phyloP scores from a whole-genome alignment of 257 asterid genomes.

The Verbena officinalis region DNA sequence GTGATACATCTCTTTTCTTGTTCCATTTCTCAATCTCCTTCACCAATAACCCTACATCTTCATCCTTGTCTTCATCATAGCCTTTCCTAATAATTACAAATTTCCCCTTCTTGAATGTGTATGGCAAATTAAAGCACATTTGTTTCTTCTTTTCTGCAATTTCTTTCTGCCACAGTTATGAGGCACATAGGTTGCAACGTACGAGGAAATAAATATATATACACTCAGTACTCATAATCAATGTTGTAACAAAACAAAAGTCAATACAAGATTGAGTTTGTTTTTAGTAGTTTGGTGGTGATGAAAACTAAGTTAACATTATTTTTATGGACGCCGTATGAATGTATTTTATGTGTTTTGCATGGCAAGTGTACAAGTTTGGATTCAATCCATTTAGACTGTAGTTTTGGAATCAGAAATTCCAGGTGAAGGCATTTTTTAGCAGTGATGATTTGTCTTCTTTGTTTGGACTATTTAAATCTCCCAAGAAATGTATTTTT shows the following conservation, averaged over 20 bases:
- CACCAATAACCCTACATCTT: constrained; percentile 44
- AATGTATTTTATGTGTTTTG: background rate
- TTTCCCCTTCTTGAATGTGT: constrained; percentile 46
- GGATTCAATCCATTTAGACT: constrained; percentile 23
- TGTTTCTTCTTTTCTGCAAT: background rate
- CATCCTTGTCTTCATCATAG: constrained; percentile 38
- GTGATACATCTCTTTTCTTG: constrained; percentile 26
- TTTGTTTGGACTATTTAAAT: background rate
- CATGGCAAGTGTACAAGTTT: constrained; percentile 5
- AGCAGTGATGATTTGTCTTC: background rate
- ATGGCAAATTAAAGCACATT: constrained; percentile 51
- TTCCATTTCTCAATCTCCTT: constrained; percentile 59
- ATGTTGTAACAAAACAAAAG: background rate
- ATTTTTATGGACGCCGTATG: background rate
- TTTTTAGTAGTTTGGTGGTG: constrained; percentile 29
- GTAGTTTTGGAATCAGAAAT: constrained; percentile 12
- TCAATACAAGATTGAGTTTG: constrained; percentile 8
- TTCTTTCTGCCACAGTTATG: background rate
- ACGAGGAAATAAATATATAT: background rate
- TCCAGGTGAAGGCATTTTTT: too few relatives aligned
- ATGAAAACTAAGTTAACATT: constrained; percentile 22
- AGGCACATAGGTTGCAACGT: background rate
- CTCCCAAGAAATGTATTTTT: too few relatives aligned
- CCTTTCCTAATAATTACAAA: constrained; percentile 30
- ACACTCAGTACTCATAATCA: background rate